Evolutionary conservation across 2,329 filamentous ascomycete species (phyloP), one percentile per base, ranked within the genome.

Genomic region (Alternaria triticina): DNA sequence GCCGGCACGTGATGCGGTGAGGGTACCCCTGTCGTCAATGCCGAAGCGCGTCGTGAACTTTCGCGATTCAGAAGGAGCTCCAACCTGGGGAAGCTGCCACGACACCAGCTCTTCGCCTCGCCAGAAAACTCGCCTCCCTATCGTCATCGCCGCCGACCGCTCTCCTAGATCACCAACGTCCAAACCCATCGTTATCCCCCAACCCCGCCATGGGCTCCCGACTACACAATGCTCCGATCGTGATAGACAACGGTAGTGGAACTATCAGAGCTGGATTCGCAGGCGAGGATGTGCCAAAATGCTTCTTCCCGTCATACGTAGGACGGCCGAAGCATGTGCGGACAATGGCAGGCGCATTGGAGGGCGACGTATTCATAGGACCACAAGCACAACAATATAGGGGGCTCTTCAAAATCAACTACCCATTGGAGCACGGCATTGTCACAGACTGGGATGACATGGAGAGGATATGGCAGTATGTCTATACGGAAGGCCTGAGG

Each of bases 371-470:
- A 56, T 99, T 99, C 81, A 97, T 99, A 79, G 96, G 96, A 55
- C 91, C 94, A 74, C 91, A 93, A 80, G 94, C 95, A 63, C 92
- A 94, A 73, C 94, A 98, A 77, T 86, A 97, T 75, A 89, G 95
- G 76, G 96, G 96, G 4, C 84, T 99, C 65, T 86, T 99, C 73
- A 99, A 98, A 87, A 97, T 99, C 74, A 88, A 90, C 70, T 98
- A 98, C 79, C 96, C 96, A 47, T 84, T 99, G 59, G 96, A 98
- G 83, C 96, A 99, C 80, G 96, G 96, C 73, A 96, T 99, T 75
- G 96, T 99, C 67, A 99, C 96, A 72, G 94, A 99, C 82, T 99
- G 96, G 96, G 96, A 98, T 79, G 96, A 99, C 78, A 99, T 99
- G 96, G 96, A 99, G 85, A 90, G 93, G 83, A 99, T 99, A 82